Evolutionary conservation across 768 basidiomycete species (phyloP).

Genomic region (Scleroderma bovista): DNA sequence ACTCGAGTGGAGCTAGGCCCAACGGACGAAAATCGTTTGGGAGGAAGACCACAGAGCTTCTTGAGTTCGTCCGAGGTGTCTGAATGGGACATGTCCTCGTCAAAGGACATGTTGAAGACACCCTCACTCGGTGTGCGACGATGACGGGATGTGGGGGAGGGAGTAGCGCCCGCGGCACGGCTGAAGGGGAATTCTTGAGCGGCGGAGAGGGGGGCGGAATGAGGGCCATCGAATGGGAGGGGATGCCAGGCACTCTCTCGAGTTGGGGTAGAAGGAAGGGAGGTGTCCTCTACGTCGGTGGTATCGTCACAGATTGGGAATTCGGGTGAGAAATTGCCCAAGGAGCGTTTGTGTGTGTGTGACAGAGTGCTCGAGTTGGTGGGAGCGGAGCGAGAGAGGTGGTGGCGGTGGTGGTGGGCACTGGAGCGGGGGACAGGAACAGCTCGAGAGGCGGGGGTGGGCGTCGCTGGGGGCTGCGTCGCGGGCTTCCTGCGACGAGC

Average conservation of each 20-base stretch:
- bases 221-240: slow-evolving; percentile 36
- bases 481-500: slow-evolving; percentile 50
- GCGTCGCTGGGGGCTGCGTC: slow-evolving; percentile 27
- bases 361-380: slow-evolving; percentile 30
- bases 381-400: slow-evolving; percentile 50
- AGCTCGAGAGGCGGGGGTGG: slow-evolving; percentile 36
- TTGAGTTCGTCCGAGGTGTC: slow-evolving; percentile 35
- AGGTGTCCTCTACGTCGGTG: slow-evolving; percentile 42
- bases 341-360: slow-evolving; percentile 28
- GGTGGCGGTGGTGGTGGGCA: slow-evolving; percentile 14
- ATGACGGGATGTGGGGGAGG: slow-evolving; percentile 42
- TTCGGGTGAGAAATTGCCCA: slow-evolving; percentile 25
- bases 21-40: slow-evolving; percentile 26
- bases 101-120: slow-evolving; percentile 70
- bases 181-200: slow-evolving; percentile 38
- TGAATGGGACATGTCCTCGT: slow-evolving; percentile 51
- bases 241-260: slow-evolving; percentile 36
- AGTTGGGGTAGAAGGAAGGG: slow-evolving; percentile 51
- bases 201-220: slow-evolving; percentile 46
- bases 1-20: slow-evolving; percentile 20
- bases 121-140: slow-evolving; percentile 65
- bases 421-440: slow-evolving; percentile 44
- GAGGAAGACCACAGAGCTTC: slow-evolving; percentile 29
- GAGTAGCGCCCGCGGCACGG: slow-evolving; percentile 25
- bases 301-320: slow-evolving; percentile 76